Evolutionary conservation across 2,329 filamentous ascomycete genomes (phyloP).

Genomic region (Cryphonectria radicalis): DNA sequence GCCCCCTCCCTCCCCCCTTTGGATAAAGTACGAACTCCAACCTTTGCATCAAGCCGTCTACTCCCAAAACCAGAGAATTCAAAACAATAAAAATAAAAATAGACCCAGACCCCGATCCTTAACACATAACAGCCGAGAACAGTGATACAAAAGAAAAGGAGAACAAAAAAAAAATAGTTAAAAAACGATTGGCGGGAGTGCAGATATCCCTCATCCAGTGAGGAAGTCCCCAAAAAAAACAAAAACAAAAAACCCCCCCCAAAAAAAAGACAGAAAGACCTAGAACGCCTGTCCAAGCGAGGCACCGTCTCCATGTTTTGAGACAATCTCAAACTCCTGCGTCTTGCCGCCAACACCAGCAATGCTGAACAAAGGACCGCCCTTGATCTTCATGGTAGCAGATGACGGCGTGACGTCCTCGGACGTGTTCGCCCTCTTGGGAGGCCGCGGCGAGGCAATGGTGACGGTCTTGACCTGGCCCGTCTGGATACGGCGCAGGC

Average conservation of each 20-base stretch:
- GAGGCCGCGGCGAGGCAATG: conserved; percentile 18
- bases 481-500: conserved; percentile 23
- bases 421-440: conserved; percentile 19
- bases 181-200: conserved; percentile 5
- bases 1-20: not conserved
- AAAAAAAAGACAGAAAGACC: conserved; percentile 4
- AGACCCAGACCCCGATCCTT: not conserved
- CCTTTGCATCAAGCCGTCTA: not conserved
- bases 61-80: not conserved
- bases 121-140: not conserved
- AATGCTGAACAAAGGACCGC: conserved; percentile 22
- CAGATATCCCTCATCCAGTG: conserved; percentile 3
- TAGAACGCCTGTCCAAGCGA: conserved; percentile 24
- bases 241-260: not conserved
- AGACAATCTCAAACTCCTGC: conserved; percentile 30
- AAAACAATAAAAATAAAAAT: not conserved
- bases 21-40: not conserved
- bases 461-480: conserved; percentile 30
- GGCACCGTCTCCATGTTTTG: conserved; percentile 7
- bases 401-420: conserved; percentile 13
- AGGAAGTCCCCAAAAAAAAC: not conserved
- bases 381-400: conserved; percentile 19
- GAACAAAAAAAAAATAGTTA: not conserved
- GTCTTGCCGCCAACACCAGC: conserved; percentile 26
- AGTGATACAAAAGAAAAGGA: conserved; percentile 21